Conservation (phyloP, 1,139 yeast genomes). For the Blastobotrys proliferans region DNA sequence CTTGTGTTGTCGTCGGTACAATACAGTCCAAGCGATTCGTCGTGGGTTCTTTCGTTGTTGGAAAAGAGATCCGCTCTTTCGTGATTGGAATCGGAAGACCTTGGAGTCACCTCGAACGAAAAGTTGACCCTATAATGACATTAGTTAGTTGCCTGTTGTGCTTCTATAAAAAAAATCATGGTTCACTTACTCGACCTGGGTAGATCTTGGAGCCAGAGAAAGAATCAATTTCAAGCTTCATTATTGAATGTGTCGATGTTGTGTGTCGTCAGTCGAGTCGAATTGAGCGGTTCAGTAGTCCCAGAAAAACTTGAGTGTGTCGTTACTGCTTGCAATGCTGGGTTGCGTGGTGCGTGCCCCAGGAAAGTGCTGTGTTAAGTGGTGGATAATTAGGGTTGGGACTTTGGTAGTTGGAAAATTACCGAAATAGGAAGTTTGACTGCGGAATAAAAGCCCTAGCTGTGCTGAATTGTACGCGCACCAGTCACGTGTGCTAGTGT, state of each 20-base stretch:
- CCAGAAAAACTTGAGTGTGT: no score
- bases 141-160: not conserved
- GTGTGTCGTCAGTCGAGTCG: conserved; percentile 7
- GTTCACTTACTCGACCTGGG: conserved; percentile 79
- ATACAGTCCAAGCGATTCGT: conserved; percentile 99
- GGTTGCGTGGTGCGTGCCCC: no score
- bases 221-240: conserved; percentile 99
- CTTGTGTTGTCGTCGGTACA: conserved; percentile 99
- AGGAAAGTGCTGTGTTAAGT: no score
- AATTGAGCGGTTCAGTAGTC: not conserved
- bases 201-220: conserved; percentile 99
- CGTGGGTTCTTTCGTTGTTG: conserved; percentile 99
- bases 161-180: not conserved
- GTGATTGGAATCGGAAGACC: conserved; percentile 98
- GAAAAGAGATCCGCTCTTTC: conserved; percentile 97
- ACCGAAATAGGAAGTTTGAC: no score
- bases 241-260: conserved; percentile 29
- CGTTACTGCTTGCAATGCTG: no score
- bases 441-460: no score
- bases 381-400: no score
- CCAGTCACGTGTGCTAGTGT: no score
- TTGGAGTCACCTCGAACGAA: conserved; percentile 99
- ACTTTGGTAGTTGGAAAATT: no score
- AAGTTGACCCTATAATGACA: conserved; percentile 65
- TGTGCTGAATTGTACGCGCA: no score